Percentiles rank a stretch among this genome's conserved stretches.
These are phyloP conservation scores for Haplosporangium gracile DNA, from an alignment of 192 early-diverging fungal genomes.

Conservation along the genomic window DNA sequence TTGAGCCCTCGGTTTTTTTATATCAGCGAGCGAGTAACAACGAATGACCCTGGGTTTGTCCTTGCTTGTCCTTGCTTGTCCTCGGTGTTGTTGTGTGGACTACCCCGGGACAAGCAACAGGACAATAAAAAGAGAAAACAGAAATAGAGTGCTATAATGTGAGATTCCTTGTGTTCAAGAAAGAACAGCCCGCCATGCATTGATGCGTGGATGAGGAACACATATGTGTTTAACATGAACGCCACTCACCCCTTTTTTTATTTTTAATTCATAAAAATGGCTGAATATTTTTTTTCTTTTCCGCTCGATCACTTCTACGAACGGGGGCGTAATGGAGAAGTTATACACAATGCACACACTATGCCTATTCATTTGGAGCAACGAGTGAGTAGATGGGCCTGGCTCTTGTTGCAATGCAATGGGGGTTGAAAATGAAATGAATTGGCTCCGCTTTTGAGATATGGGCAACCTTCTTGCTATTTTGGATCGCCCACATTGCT, in stretches of 20 bases:
- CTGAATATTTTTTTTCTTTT: too few relatives aligned
- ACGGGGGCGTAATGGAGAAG: too few relatives aligned
- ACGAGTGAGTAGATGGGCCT: not conserved
- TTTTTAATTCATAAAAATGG: too few relatives aligned
- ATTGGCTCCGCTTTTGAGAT: conserved; percentile 5
- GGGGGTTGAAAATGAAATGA: not conserved
- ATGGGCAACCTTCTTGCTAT: conserved; percentile 3
- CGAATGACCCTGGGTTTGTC: not conserved
- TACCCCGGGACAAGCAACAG: not conserved
- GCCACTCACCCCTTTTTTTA: too few relatives aligned
- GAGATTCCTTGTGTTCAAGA: too few relatives aligned
- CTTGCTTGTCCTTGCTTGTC: not conserved
- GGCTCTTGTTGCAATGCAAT: not conserved
- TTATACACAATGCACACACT: too few relatives aligned
- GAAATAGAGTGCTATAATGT: too few relatives aligned
- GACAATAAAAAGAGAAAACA: not conserved
- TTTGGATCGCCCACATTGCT: not conserved
- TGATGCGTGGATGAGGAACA: too few relatives aligned
- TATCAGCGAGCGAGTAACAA: not conserved
- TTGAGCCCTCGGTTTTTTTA: conserved; percentile 5
- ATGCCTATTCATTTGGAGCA: too few relatives aligned
- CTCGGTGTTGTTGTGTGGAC: not conserved
- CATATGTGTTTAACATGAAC: too few relatives aligned
- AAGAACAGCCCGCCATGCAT: too few relatives aligned
- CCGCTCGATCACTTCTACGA: too few relatives aligned